These are phyloP conservation scores for Dryas octopetala DNA, from an alignment of 306 rosid species.

Conservation along the genomic window DNA sequence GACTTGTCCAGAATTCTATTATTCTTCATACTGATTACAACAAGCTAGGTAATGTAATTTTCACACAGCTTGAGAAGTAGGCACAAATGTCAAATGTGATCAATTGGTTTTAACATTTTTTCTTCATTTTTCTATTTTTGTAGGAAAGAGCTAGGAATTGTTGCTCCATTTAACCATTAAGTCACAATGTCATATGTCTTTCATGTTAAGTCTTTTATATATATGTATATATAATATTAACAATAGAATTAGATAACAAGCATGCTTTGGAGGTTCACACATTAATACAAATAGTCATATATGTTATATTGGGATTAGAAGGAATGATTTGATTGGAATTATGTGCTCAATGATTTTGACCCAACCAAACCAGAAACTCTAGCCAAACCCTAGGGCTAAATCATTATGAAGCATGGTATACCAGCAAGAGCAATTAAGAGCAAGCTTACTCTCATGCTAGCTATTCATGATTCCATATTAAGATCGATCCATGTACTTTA, in stretches of 20 bases:
- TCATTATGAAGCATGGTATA: neutral
- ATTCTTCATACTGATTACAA: neutral
- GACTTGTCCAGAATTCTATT: neutral
- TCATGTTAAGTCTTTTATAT: too few species aligned
- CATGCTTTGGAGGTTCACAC: too few species aligned
- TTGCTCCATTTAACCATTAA: too few species aligned
- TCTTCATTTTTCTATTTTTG: too few species aligned
- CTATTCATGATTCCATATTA: conserved; percentile 18
- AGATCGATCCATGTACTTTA: neutral
- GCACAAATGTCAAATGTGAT: too few species aligned
- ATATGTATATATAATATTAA: neutral
- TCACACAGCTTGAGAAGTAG: too few species aligned
- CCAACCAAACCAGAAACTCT: neutral
- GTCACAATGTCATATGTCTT: too few species aligned
- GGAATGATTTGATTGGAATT: neutral
- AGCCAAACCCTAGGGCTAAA: neutral
- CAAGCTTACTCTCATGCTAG: neutral
- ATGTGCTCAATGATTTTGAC: neutral
- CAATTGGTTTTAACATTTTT: too few species aligned
- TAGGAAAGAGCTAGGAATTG: too few species aligned
- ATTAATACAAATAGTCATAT: neutral
- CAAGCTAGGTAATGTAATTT: neutral
- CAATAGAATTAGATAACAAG: neutral
- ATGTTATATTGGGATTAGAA: neutral
- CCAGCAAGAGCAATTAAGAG: neutral